phyloP scores from a whole-genome alignment of 371 early-diverging fungal genomes.

The Rhizopus microsporus region DNA sequence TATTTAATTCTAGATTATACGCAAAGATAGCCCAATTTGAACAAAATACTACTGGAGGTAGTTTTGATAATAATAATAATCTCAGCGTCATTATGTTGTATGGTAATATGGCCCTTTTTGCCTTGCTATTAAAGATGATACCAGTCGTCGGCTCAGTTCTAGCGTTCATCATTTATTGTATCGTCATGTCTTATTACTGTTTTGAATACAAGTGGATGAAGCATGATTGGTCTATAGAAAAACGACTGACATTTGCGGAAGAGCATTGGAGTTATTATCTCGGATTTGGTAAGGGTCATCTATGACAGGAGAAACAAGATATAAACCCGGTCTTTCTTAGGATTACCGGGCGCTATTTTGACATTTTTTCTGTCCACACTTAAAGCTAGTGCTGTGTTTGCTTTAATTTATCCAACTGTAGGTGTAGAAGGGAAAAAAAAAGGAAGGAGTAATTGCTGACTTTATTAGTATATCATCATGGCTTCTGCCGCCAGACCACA shows the following conservation, averaged over 20 bases:
- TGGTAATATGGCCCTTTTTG: constrained; percentile 41
- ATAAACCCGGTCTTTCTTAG: constrained; percentile 8
- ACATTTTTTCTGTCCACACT: constrained; percentile 50
- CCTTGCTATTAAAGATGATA: constrained; percentile 27
- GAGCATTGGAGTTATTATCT: constrained; percentile 53
- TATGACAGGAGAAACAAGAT: background rate
- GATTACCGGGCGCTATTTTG: constrained; percentile 38
- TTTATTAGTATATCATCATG: constrained; percentile 47
- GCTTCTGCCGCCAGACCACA: constrained; percentile 39
- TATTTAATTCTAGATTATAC: constrained; percentile 42
- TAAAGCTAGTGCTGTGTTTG: constrained; percentile 48
- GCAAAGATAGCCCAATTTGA: constrained; percentile 37
- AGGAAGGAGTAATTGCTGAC: background rate
- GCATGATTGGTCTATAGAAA: constrained; percentile 45
- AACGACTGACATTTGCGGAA: constrained; percentile 46
- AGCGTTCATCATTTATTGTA: constrained; percentile 44
- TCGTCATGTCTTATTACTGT: constrained; percentile 52
- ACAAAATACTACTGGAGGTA: background rate
- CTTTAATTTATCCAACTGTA: constrained; percentile 53
- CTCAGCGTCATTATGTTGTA: constrained; percentile 44
- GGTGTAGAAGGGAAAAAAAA: constrained; percentile 9
- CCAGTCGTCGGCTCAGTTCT: constrained; percentile 39
- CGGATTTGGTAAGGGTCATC: constrained; percentile 41
- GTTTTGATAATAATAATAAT: background rate
- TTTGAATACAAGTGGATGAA: constrained; percentile 56